phyloP scores from a whole-genome alignment of 441 rosid genomes.

The Raphanus hybrid region DNA sequence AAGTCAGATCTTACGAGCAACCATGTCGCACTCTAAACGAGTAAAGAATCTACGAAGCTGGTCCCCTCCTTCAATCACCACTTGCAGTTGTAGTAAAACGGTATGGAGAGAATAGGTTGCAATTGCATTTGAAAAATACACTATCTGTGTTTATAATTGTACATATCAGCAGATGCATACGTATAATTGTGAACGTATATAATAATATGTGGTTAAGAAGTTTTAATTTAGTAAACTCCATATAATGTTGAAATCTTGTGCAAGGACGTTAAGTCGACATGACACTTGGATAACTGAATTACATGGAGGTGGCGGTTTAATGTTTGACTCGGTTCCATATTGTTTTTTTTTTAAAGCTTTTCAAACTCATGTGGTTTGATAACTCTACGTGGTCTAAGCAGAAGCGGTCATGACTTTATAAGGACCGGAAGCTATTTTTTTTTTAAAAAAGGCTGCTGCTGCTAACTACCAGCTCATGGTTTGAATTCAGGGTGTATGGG shows the following conservation, averaged over 20 bases:
- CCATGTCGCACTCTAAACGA: background rate
- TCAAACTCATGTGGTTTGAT: no score
- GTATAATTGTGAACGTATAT: background rate
- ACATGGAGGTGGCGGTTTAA: background rate
- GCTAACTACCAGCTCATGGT: no score
- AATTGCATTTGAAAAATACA: background rate
- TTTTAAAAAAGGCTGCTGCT: no score
- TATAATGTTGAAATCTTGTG: background rate
- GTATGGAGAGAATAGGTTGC: conserved; percentile 4
- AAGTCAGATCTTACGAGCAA: no score
- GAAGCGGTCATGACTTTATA: no score
- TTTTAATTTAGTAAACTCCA: background rate
- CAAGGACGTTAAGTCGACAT: background rate
- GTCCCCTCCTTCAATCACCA: conserved; percentile 26
- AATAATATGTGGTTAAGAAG: background rate
- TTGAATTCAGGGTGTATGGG: no score
- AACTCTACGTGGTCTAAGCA: no score
- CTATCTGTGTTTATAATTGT: background rate
- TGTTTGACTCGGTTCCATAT: background rate
- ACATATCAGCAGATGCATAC: background rate
- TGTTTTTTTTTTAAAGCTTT: no score
- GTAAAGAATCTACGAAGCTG: conserved; percentile 9
- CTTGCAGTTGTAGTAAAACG: conserved; percentile 29
- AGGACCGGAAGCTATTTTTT: no score
- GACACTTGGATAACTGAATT: background rate